Evolutionary conservation across 106 monocot species (phyloP), one percentile per base, ranked within the genome.

Genomic region (Hemerocallis citrina): DNA sequence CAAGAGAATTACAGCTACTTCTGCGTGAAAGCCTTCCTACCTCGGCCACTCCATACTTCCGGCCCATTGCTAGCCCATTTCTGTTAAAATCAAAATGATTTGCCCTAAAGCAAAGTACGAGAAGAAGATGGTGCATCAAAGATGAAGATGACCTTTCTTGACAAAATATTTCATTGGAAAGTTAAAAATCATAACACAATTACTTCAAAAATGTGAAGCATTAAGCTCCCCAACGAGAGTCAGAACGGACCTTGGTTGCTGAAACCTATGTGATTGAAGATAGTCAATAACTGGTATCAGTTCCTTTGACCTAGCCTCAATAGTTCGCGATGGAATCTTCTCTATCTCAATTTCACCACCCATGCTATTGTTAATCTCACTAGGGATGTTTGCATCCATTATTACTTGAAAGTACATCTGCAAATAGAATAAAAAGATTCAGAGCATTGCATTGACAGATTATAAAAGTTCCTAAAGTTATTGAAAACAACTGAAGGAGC

Each of bases 341-440:
- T 95, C 94, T 72, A 95, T 75, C 70, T 95, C 89, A 68, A 70
- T 65, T 78, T 89, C 94, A 31, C 86, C 94, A 61, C 31, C 57
- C 2, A 39, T 17, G 55, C 8, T 15, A 75, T n/a, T 59, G 36
- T 16, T 46, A 23, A 47, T 16, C 8, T 34, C 71, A 30, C 12
- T 52, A 32, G 50, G 54, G 7, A 36, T 52, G 36, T 52, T 70
- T 35, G 60, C 73, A 63, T 67, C 73, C 34, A 67, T 58, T 80
- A 95, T 77, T 22, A 72, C 71, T 73, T 89, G 94, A 72, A 89
- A 95, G 61, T 54, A 74, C 29, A 89, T 81, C 94, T 95, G 78
- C 7, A 27, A 7, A 25, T 1, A 50, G 28, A 2, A 2, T 2
- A 59, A 23, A 24, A 51, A 66, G n/a, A 3, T 1, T 1, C 15